Percentiles rank a stretch among this genome's conserved stretches.
Conservation (phyloP, 2,329 filamentous ascomycete genomes). For the Aspergillus puulaauensis region DNA sequence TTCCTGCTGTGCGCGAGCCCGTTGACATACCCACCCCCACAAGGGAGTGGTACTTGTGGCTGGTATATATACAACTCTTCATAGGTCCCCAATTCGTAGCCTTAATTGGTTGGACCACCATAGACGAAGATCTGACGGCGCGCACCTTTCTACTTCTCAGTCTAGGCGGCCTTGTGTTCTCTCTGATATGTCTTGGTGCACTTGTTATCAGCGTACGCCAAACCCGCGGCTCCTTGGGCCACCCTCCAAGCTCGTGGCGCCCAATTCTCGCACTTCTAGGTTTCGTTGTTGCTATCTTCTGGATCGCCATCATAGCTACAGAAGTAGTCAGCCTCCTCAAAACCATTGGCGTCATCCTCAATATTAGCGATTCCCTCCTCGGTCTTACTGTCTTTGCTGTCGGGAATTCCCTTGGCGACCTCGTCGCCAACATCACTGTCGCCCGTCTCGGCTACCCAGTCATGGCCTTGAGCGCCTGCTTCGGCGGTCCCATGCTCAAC, state of each 20-base stretch:
- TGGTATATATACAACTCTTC: constrained; percentile 80
- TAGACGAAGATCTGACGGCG: constrained; percentile 57
- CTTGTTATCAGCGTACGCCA: constrained; percentile 65
- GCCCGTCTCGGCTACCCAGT: constrained; percentile 91
- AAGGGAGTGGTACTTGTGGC: constrained; percentile 84
- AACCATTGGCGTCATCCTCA: constrained; percentile 83
- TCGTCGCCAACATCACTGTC: constrained; percentile 93
- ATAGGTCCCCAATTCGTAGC: constrained; percentile 82
- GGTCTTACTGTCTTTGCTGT: constrained; percentile 95
- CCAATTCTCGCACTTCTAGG: constrained; percentile 82
- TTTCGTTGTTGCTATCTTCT: constrained; percentile 87
- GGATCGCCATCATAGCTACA: constrained; percentile 93
- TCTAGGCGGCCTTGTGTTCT: constrained; percentile 66
- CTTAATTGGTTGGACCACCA: constrained; percentile 62
- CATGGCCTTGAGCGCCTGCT: constrained; percentile 92
- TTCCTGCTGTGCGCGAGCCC: constrained; percentile 30
- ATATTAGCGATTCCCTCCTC: constrained; percentile 91
- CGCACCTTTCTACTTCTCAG: constrained; percentile 57
- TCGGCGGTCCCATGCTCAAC: constrained; percentile 98
- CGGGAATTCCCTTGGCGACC: constrained; percentile 89
- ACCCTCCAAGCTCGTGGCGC: constrained; percentile 68
- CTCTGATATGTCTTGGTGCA: constrained; percentile 64
- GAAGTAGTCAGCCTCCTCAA: constrained; percentile 96
- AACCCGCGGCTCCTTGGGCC: constrained; percentile 44
- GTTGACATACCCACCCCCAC: constrained; percentile 22